A percentile compares a stretch with the other conserved stretches of the same genome.
Evolutionary conservation across 108 stramenopile genomes (phyloP).

Genomic region (Cyclotella cryptica): DNA sequence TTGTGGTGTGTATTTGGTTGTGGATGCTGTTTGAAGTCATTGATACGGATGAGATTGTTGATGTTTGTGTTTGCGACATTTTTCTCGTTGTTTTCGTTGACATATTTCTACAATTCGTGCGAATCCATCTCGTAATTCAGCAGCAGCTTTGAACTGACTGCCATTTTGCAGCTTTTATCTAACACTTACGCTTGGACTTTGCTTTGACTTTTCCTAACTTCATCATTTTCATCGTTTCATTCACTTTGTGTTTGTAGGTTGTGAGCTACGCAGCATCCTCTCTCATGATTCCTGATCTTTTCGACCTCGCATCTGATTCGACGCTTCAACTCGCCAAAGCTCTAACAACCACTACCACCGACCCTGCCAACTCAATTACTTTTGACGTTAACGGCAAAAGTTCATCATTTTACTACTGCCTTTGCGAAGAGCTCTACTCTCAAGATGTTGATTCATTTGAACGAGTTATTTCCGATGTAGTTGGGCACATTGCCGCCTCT

Average conservation of each 20-base stretch:
- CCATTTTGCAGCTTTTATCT: too few species aligned
- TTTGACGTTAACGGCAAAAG: constrained; percentile 65
- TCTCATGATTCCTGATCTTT: constrained; percentile 80
- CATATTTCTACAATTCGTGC: not conserved
- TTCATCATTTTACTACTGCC: constrained; percentile 68
- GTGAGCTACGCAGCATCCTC: constrained; percentile 81
- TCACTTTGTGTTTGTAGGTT: constrained; percentile 43
- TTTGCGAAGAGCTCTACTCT: constrained; percentile 77
- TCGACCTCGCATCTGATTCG: constrained; percentile 67
- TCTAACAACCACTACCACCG: constrained; percentile 50
- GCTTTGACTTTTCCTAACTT: too few species aligned
- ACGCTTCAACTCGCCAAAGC: constrained; percentile 62
- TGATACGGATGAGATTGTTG: too few species aligned
- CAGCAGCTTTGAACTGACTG: not conserved
- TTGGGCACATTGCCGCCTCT: constrained; percentile 26
- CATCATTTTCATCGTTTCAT: not conserved
- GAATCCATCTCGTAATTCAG: not conserved
- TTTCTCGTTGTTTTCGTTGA: too few species aligned
- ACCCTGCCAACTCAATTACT: constrained; percentile 64
- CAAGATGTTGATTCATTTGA: constrained; percentile 69
- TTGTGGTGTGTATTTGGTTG: not conserved
- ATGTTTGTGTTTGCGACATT: too few species aligned
- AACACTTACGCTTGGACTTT: too few species aligned
- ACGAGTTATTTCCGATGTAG: constrained; percentile 55
- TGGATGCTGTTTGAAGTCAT: not conserved